Evolutionary conservation across 306 rosid species (phyloP).

Genomic region (Vachellia pachyceras): DNA sequence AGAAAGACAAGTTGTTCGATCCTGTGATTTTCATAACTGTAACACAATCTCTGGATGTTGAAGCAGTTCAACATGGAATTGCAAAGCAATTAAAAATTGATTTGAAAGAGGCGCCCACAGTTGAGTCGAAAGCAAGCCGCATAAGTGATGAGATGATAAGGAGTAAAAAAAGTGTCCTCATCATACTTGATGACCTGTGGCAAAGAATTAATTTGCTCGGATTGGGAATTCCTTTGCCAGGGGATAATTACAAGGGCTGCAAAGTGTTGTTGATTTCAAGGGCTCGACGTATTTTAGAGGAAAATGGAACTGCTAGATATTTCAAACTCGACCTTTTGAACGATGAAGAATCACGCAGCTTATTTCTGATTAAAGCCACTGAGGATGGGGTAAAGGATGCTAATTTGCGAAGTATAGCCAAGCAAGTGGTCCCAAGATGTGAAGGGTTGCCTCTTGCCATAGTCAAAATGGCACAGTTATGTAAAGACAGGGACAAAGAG

Average conservation of each 20-base stretch:
- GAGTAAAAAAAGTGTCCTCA: neutral
- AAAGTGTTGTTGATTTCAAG: conserved; percentile 1
- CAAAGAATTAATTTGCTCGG: neutral
- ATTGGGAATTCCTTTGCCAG: neutral
- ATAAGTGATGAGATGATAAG: neutral
- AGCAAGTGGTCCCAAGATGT: neutral
- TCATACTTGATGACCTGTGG: neutral
- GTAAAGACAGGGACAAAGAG: neutral
- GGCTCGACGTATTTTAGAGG: neutral
- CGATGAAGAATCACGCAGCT: neutral
- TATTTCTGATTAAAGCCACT: neutral
- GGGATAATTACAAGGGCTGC: neutral
- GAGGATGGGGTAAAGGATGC: neutral
- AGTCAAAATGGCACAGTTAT: neutral
- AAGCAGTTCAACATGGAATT: neutral
- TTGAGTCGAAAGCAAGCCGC: fast-evolving
- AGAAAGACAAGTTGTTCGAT: neutral
- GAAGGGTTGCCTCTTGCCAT: neutral
- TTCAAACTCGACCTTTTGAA: neutral
- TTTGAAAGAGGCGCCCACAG: neutral
- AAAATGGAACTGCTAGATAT: neutral
- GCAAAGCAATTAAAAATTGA: neutral
- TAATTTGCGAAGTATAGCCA: neutral
- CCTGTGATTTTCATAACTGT: neutral
- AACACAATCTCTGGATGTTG: neutral